A percentile compares a stretch with the other conserved stretches of the same genome.
Conservation (phyloP, 1,139 yeast species). For the Lodderomyces jiufengensis region DNA sequence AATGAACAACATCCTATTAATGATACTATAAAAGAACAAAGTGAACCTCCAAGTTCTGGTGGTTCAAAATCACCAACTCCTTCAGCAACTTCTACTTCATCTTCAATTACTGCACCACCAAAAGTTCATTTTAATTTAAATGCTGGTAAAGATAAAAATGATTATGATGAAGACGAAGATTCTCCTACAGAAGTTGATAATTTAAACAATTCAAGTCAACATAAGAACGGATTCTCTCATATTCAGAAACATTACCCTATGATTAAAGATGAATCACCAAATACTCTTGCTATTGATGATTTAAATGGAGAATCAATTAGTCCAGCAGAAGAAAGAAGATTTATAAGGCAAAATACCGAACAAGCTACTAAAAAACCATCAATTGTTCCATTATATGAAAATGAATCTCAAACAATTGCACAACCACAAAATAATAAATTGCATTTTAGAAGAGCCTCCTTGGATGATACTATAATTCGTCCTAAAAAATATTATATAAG, state of each 20-base stretch:
- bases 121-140: conserved; percentile 8
- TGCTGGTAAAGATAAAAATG: conserved; percentile 4
- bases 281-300: background rate
- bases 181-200: too few species aligned
- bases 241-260: too few species aligned
- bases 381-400: conserved; percentile 32
- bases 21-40: conserved; percentile 9
- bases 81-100: conserved; percentile 4
- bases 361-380: conserved; percentile 20
- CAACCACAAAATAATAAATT: conserved; percentile 11
- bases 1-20: conserved; percentile 9
- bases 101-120: background rate
- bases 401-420: background rate
- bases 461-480: conserved; percentile 50
- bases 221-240: too few species aligned
- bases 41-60: conserved; percentile 10
- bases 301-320: background rate
- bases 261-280: too few species aligned
- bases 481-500: conserved; percentile 64
- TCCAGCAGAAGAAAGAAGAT: conserved; percentile 1
- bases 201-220: too few species aligned
- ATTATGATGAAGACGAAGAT: conserved; percentile 7
- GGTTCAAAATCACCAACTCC: conserved; percentile 11
- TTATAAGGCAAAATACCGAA: conserved; percentile 1
- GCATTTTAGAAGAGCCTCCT: conserved; percentile 55